A percentile compares a stretch with the other conserved stretches of the same genome.
phyloP scores from a whole-genome alignment of 495 filamentous ascomycete species.

The Lasiosphaeris hirsuta region DNA sequence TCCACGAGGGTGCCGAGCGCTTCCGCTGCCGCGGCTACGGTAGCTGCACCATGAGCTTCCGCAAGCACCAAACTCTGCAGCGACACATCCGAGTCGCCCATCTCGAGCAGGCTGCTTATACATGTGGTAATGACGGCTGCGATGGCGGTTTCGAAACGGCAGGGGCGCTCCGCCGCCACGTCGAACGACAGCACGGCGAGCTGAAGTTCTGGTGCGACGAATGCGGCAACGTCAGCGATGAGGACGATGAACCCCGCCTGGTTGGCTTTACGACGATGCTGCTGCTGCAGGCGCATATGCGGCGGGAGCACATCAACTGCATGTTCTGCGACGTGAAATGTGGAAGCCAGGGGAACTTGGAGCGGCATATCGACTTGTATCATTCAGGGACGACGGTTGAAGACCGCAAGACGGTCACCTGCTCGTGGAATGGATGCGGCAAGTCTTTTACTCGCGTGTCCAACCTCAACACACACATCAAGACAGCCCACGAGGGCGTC shows the following conservation, averaged over 20 bases:
- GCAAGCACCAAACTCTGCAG: slow-evolving; percentile 83
- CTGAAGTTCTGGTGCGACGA: slow-evolving; percentile 69
- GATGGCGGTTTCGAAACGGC: slow-evolving; percentile 66
- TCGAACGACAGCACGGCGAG: slow-evolving; percentile 64
- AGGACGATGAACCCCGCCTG: slow-evolving; percentile 24
- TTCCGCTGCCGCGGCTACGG: slow-evolving; percentile 70
- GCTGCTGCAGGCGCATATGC: slow-evolving; percentile 68
- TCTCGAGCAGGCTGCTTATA: slow-evolving; percentile 62
- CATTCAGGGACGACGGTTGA: slow-evolving; percentile 61
- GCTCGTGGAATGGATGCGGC: slow-evolving; percentile 61
- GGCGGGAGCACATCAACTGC: slow-evolving; percentile 68
- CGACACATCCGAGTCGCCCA: slow-evolving; percentile 75
- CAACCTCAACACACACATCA: slow-evolving; percentile 76
- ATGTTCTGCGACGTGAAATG: slow-evolving; percentile 65
- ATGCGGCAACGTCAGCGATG: slow-evolving; percentile 41
- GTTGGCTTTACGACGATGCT: slow-evolving; percentile 68
- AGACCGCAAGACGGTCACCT: slow-evolving; percentile 60
- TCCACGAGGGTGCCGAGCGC: slow-evolving; percentile 65
- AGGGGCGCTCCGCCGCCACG: slow-evolving; percentile 65
- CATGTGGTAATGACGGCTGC: slow-evolving; percentile 67
- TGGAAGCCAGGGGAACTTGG: slow-evolving; percentile 56
- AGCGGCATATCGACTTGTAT: slow-evolving; percentile 65
- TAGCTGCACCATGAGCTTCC: slow-evolving; percentile 73
- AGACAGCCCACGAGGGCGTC: slow-evolving; percentile 66
- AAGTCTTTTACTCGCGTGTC: slow-evolving; percentile 72